phyloP scores from a whole-genome alignment of 345 rosid species.

The Eucalyptus tenuipes region DNA sequence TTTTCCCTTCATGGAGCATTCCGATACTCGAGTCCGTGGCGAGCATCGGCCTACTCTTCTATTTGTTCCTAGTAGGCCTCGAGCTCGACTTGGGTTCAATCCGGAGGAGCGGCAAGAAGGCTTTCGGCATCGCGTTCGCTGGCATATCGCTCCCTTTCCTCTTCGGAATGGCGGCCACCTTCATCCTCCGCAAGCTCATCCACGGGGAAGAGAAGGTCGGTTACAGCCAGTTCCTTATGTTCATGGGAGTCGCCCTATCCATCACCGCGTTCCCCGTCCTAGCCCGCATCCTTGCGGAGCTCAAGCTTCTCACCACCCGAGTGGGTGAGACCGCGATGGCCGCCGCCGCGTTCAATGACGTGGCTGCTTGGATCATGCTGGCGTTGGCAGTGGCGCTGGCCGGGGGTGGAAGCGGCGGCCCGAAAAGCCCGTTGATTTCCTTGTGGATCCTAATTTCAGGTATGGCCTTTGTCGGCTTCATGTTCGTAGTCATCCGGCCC shows the following conservation, averaged over 20 bases:
- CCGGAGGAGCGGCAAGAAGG: slow-evolving; percentile 20
- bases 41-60: slow-evolving; percentile 48
- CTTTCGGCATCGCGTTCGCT: slow-evolving; percentile 36
- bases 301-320: slow-evolving; percentile 58
- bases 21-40: slow-evolving; percentile 44
- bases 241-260: slow-evolving; percentile 89
- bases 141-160: slow-evolving; percentile 49
- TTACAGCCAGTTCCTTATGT: slow-evolving; percentile 47
- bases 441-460: slow-evolving; percentile 71
- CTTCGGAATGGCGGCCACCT: slow-evolving; percentile 30
- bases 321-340: slow-evolving; percentile 82
- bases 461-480: slow-evolving; percentile 44
- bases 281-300: slow-evolving; percentile 88
- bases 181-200: slow-evolving; percentile 34
- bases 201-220: slow-evolving; percentile 45
- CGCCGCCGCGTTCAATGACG: slow-evolving; percentile 87
- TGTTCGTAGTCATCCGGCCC: slow-evolving; percentile 53
- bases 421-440: slow-evolving; percentile 54
- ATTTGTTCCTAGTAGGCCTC: slow-evolving; percentile 54
- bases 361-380: slow-evolving; percentile 74
- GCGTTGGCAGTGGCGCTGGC: slow-evolving; percentile 78
- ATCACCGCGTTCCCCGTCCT: slow-evolving; percentile 93
- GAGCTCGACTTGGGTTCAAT: slow-evolving; percentile 41
- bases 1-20: slow-evolving; percentile 41
- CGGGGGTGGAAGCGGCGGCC: slow-evolving; percentile 25